Evolutionary conservation across 108 stramenopile genomes (phyloP).

Genomic region (Cyclostephanos tholiformis): DNA sequence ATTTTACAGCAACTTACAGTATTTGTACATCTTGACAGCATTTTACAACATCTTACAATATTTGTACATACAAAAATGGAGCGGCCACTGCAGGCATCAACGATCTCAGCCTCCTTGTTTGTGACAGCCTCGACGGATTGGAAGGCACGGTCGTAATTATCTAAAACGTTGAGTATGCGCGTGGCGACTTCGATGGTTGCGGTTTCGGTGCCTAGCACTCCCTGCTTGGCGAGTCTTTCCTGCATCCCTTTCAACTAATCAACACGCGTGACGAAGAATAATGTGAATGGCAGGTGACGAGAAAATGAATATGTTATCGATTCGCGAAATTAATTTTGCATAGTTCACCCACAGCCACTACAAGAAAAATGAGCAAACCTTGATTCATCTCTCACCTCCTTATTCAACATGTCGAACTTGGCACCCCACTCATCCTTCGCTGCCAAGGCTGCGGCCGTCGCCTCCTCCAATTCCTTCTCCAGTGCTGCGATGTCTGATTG

Average conservation of each 20-base stretch:
- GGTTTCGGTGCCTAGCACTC: slow-evolving; percentile 49
- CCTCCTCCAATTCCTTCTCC: slow-evolving; percentile 63
- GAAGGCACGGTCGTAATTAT: slow-evolving; percentile 89
- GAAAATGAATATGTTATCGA: background rate
- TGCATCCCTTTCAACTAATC: slow-evolving; percentile 49
- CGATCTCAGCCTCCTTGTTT: slow-evolving; percentile 73
- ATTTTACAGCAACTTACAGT: too few species aligned
- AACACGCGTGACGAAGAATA: background rate
- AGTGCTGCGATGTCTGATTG: slow-evolving; percentile 63
- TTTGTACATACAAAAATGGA: too few species aligned
- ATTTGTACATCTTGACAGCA: too few species aligned
- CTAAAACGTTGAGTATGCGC: slow-evolving; percentile 66
- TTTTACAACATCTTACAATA: too few species aligned
- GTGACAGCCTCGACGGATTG: slow-evolving; percentile 59
- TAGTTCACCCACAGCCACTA: background rate
- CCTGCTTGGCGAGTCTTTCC: slow-evolving; percentile 68
- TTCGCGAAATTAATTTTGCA: background rate
- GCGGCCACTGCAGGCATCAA: slow-evolving; percentile 85
- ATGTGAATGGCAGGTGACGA: background rate
- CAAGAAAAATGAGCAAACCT: background rate
- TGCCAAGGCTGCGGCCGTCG: slow-evolving; percentile 54
- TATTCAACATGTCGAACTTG: slow-evolving; percentile 61
- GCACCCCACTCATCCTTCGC: slow-evolving; percentile 86
- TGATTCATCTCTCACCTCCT: slow-evolving; percentile 59
- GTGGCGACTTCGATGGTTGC: slow-evolving; percentile 66